These are phyloP conservation scores for Sarocladiaceae sp. DNA, from an alignment of 2,329 filamentous ascomycete species.

Conservation along the genomic window DNA sequence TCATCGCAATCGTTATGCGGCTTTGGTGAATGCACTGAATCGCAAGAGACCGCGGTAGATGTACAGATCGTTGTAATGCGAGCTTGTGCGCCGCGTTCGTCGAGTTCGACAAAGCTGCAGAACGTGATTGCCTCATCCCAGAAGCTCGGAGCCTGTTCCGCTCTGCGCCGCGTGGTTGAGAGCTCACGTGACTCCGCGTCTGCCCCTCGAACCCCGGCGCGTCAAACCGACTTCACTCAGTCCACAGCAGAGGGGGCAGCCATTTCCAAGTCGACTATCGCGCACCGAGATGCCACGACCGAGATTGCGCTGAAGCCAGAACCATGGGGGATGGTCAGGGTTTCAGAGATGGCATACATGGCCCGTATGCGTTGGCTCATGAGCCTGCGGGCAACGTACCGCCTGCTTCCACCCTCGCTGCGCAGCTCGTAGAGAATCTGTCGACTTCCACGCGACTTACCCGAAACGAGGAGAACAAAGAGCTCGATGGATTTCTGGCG, in stretches of 20 bases:
- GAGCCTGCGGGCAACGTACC: slow-evolving; percentile 21
- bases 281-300: slow-evolving; percentile 3
- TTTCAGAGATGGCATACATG: slow-evolving; percentile 15
- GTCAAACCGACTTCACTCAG: slow-evolving; percentile 9
- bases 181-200: slow-evolving; percentile 18
- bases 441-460: slow-evolving; percentile 57
- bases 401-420: slow-evolving; percentile 77
- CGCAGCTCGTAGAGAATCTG: slow-evolving; percentile 78
- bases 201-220: slow-evolving; percentile 13
- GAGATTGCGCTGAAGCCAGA: slow-evolving; percentile 1
- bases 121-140: no score
- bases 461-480: slow-evolving; percentile 60
- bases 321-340: slow-evolving; percentile 22
- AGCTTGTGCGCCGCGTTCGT: no score
- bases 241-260: neutral
- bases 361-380: slow-evolving; percentile 15
- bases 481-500: slow-evolving; percentile 64
- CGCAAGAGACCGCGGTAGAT: no score
- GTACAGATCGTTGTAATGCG: no score
- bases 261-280: neutral
- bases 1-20: no score
- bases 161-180: no score
- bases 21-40: no score
- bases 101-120: no score
- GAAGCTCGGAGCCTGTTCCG: no score